Evolutionary conservation across 352 stramenopile species (phyloP).

Genomic region (Phytopythium kandeliae): DNA sequence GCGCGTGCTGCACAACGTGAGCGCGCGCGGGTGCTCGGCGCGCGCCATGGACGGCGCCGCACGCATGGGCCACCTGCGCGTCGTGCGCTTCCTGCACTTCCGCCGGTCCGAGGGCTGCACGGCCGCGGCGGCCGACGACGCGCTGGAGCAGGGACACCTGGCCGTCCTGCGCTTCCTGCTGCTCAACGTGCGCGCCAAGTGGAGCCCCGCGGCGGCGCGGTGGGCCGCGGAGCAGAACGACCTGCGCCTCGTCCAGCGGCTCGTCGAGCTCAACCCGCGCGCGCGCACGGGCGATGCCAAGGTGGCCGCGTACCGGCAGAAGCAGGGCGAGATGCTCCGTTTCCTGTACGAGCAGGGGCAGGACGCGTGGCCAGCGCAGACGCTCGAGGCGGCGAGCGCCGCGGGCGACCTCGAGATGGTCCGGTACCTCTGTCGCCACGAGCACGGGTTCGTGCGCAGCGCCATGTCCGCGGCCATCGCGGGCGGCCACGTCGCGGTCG

Average conservation of each 20-base stretch:
- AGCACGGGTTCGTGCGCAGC: conserved; percentile 48
- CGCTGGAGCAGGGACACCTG: conserved; percentile 25
- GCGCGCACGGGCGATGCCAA: conserved; percentile 38
- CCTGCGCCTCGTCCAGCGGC: conserved; percentile 16
- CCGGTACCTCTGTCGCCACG: conserved; percentile 30
- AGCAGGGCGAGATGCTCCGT: conserved; percentile 39
- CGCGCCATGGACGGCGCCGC: conserved; percentile 42
- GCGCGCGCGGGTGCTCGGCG: conserved; percentile 22
- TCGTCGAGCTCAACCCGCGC: conserved; percentile 27
- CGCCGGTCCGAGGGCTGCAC: conserved; percentile 44
- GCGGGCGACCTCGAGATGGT: conserved; percentile 45
- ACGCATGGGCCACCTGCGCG: conserved; percentile 21
- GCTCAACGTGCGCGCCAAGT: conserved; percentile 26
- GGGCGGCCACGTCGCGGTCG: conserved; percentile 35
- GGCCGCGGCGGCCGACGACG: conserved; percentile 20
- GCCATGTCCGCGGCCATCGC: conserved; percentile 45
- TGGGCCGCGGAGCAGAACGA: conserved; percentile 38
- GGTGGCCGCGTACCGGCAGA: conserved; percentile 28
- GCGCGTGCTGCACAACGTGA: conserved; percentile 30
- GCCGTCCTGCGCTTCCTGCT: conserved; percentile 42
- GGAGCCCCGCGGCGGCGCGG: conserved; percentile 22
- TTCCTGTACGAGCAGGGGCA: conserved; percentile 47
- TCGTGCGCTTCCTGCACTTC: conserved; percentile 47
- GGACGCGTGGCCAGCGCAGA: conserved; percentile 31
- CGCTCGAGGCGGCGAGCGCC: conserved; percentile 32